Conservation (phyloP, 768 basidiomycete species). For the Leccinum arenicola region DNA sequence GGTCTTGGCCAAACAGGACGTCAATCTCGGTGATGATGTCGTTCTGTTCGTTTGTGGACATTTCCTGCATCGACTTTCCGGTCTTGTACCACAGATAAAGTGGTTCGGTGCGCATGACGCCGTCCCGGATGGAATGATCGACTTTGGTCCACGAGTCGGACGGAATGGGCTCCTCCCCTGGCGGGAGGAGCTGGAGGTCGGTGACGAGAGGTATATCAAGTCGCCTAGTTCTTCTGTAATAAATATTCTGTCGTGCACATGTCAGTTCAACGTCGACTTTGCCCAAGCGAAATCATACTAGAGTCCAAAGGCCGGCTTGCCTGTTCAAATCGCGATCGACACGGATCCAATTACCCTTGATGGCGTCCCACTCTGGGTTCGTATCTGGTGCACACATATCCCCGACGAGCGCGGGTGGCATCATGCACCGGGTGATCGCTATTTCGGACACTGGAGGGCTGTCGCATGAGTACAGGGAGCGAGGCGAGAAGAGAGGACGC, state of each 20-base stretch:
- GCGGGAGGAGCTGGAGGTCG: conserved; percentile 62
- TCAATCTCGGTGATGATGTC: conserved; percentile 90
- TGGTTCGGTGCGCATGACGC: conserved; percentile 52
- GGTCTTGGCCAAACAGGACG: conserved; percentile 79
- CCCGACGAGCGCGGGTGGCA: conserved; percentile 54
- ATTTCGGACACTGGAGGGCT: conserved; percentile 74
- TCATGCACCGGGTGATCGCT: conserved; percentile 60
- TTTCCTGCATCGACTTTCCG: conserved; percentile 60
- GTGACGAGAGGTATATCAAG: conserved; percentile 79
- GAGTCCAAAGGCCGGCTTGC: conserved; percentile 55
- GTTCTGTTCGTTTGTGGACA: conserved; percentile 54
- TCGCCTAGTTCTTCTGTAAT: conserved; percentile 83
- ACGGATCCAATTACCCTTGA: conserved; percentile 86
- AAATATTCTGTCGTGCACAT: conserved; percentile 47
- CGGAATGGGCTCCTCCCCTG: conserved; percentile 48
- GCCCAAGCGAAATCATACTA: conserved; percentile 43
- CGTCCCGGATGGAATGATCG: conserved; percentile 58
- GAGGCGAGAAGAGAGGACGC: conserved; percentile 1
- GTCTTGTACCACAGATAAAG: conserved; percentile 78
- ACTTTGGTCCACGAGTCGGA: conserved; percentile 63
- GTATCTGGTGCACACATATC: conserved; percentile 68
- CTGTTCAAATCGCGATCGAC: conserved; percentile 79
- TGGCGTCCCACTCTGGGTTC: conserved; percentile 69
- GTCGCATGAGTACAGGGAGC: background rate
- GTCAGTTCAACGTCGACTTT: conserved; percentile 1